Evolutionary conservation across 805 yeast species (phyloP).

Genomic region (Suhomyces sp.): DNA sequence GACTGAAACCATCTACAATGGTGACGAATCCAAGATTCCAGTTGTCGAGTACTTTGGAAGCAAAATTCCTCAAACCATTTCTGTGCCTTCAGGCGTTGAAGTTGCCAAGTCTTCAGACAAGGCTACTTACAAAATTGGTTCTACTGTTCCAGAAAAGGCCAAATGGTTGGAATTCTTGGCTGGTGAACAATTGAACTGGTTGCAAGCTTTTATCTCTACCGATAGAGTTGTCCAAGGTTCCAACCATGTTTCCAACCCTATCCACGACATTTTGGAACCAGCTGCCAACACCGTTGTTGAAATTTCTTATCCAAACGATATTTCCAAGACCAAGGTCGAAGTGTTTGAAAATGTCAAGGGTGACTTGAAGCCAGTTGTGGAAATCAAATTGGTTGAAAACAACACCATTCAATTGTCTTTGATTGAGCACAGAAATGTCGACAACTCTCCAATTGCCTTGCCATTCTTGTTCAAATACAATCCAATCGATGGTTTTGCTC

Average conservation of each 20-base stretch:
- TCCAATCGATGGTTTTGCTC: conserved; percentile 91
- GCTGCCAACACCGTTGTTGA: conserved; percentile 56
- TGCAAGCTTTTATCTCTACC: conserved; percentile 82
- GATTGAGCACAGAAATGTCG: conserved; percentile 86
- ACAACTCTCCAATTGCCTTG: conserved; percentile 68
- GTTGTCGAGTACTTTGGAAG: conserved; percentile 88
- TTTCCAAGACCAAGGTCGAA: conserved; percentile 56
- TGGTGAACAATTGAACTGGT: conserved; percentile 79
- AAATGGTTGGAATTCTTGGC: conserved; percentile 82
- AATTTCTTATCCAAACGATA: conserved; percentile 47
- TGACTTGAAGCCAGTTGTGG: conserved; percentile 61
- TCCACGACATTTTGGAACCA: conserved; percentile 78
- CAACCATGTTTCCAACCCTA: conserved; percentile 75
- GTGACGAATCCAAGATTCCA: conserved; percentile 73
- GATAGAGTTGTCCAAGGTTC: conserved; percentile 81
- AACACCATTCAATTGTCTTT: conserved; percentile 64
- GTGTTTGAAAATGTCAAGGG: conserved; percentile 74
- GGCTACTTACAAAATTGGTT: conserved; percentile 38
- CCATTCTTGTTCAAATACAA: conserved; percentile 75
- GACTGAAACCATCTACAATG: conserved; percentile 65
- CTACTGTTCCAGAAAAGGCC: conserved; percentile 25
- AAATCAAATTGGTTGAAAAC: conserved; percentile 49
- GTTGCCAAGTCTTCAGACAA: conserved; percentile 24
- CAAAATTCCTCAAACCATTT: conserved; percentile 34
- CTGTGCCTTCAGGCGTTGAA: conserved; percentile 34